Conservation (phyloP, 2,329 filamentous ascomycete species). For the Aspergillus viridinutans region DNA sequence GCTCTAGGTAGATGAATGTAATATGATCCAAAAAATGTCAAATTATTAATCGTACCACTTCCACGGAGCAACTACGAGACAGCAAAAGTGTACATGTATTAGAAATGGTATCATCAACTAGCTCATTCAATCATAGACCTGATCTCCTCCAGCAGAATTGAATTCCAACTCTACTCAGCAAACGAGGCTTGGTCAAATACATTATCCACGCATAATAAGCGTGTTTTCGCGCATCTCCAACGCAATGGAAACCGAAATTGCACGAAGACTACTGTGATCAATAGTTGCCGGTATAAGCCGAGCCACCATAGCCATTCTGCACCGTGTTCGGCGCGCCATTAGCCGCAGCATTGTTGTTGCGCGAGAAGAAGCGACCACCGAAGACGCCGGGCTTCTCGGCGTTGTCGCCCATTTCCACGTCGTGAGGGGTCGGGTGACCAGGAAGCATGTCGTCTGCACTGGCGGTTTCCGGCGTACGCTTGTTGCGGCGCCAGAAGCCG, state of each 20-base stretch:
- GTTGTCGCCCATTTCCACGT: slow-evolving; percentile 29
- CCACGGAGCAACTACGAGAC: neutral
- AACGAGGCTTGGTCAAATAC: neutral
- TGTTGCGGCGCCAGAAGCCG: slow-evolving; percentile 40
- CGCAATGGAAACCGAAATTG: neutral
- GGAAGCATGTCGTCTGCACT: slow-evolving; percentile 34
- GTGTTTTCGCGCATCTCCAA: neutral
- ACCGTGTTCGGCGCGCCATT: slow-evolving; percentile 1
- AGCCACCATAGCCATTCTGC: slow-evolving; percentile 23
- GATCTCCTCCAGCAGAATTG: neutral
- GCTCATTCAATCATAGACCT: slow-evolving; percentile 3
- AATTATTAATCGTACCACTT: neutral
- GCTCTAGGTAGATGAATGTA: neutral
- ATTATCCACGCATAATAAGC: neutral
- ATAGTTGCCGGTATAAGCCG: slow-evolving; percentile 30
- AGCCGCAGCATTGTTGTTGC: slow-evolving; percentile 17
- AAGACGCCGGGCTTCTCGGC: slow-evolving; percentile 11
- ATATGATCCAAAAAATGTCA: too few relatives aligned
- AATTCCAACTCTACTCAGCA: neutral
- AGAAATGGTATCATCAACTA: slow-evolving; percentile 2
- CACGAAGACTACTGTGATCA: slow-evolving; percentile 3
- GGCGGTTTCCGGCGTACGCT: slow-evolving; percentile 37
- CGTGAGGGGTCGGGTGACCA: slow-evolving; percentile 35
- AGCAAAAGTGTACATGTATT: neutral
- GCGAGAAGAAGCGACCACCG: slow-evolving; percentile 19